Evolutionary conservation across 805 yeast genomes (phyloP), one percentile per base, ranked within the genome.

Genomic region (Cyberlindnera americana): DNA sequence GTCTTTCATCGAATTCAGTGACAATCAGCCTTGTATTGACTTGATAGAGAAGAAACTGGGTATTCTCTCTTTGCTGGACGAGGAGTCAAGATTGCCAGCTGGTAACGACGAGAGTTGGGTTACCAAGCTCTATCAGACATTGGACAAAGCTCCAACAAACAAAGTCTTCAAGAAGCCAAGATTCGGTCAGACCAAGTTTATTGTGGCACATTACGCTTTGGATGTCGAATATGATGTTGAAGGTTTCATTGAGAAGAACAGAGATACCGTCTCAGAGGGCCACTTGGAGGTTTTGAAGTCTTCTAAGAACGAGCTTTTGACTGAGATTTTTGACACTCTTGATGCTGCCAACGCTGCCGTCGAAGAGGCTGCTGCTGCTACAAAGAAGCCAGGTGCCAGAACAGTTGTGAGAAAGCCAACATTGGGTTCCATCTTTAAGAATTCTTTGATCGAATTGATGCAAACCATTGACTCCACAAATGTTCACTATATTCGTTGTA

Each of bases 201-300:
- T 91, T 40, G 95, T 91, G 39, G 74, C 85, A 41, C 99, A 91
- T 65, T 91, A 91, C 65, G 99, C 99, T 21, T 77, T 88, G 58
- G 96, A 91, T 56, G 99, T 91, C 29, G 69, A 86, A 27, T 91
- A 91, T 61, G 95, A 89, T 56, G 75, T 83, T 29, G 97, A 87
- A 46, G 98, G 98, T 2, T 91, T 91, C 60, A 86, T 91, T 56
- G 99, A 91, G 67, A 91, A 91, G 70, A 91, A 91, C 60, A 80
- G 98, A 69, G 99, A 91, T 63, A 88, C 98, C 7, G 97, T 91
- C 36, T 90, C 96, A 15, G 99, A 91, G 56, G 96, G 96, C 19
- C 95, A 89, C 56, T 66, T 91, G 46, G 96, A 88, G 46, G 89
- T 87, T 9, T 73, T 91, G 65, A 79, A 77, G 54, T 74, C 74